A percentile compares a stretch with the other conserved stretches of the same genome.
phyloP scores from a whole-genome alignment of 176 grass and related monocot species.

The Guadua angustifolia region DNA sequence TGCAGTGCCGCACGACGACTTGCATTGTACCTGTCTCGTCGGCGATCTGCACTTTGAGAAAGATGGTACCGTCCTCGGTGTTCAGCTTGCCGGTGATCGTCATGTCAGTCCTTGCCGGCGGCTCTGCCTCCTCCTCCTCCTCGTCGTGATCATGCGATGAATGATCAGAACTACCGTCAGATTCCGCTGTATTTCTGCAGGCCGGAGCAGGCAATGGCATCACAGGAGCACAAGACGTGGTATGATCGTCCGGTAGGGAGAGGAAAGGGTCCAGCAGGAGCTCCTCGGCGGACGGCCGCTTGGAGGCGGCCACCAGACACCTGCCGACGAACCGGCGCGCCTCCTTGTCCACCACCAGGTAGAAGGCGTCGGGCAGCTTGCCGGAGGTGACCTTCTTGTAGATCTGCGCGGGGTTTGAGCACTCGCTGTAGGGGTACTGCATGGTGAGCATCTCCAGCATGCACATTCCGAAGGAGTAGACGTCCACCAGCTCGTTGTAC shows the following conservation, averaged over 20 bases:
- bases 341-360: conserved; percentile 48
- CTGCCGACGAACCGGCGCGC: conserved; percentile 64
- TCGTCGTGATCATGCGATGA: not conserved
- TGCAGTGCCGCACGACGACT: not conserved
- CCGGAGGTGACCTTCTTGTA: conserved; percentile 96
- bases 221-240: not conserved
- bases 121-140: not conserved
- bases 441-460: conserved; percentile 87
- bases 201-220: not conserved
- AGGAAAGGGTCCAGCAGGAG: conserved; percentile 83
- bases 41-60: conserved; percentile 87
- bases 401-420: conserved; percentile 89
- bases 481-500: conserved; percentile 74
- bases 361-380: conserved; percentile 76
- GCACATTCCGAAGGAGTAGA: conserved; percentile 97
- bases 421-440: conserved; percentile 89
- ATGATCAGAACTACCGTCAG: not conserved
- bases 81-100: conserved; percentile 92
- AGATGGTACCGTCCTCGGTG: conserved; percentile 75
- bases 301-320: conserved; percentile 48
- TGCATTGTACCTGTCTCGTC: conserved; percentile 52
- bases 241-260: conserved; percentile 38
- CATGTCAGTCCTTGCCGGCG: conserved; percentile 55
- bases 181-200: not conserved
- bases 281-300: conserved; percentile 65